Conservation (phyloP, 140 eudicot genomes). For the Flaveria floridana region DNA sequence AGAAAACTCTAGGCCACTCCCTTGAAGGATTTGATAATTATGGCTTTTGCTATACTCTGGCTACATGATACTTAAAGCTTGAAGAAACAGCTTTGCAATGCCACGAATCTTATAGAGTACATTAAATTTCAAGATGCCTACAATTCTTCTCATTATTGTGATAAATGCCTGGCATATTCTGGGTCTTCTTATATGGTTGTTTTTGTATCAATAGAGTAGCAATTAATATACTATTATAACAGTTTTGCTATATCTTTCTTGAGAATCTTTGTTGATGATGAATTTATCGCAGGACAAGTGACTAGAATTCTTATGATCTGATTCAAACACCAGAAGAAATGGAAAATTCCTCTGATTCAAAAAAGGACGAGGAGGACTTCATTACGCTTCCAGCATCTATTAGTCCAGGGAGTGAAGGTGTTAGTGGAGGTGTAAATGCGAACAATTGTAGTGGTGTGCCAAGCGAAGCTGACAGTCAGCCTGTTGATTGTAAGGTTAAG, state of each 20-base stretch:
- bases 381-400: slow-evolving; percentile 46
- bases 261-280: slow-evolving; percentile 11
- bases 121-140: neutral
- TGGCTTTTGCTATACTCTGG: neutral
- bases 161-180: neutral
- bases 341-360: slow-evolving; percentile 27
- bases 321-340: slow-evolving; percentile 10
- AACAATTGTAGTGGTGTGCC: slow-evolving; percentile 29
- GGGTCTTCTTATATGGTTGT: neutral
- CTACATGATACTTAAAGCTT: too few species aligned
- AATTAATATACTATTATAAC: neutral
- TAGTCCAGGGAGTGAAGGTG: slow-evolving; percentile 39
- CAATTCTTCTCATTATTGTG: neutral
- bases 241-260: neutral
- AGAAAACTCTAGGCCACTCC: too few species aligned
- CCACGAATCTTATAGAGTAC: neutral
- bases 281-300: slow-evolving; percentile 19
- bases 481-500: slow-evolving; percentile 32
- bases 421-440: slow-evolving; percentile 35
- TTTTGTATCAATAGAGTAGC: neutral
- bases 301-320: slow-evolving; percentile 21
- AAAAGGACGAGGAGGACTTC: slow-evolving; percentile 52
- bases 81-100: too few species aligned
- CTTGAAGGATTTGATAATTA: too few species aligned
- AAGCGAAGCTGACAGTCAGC: slow-evolving; percentile 31